A percentile compares a stretch with the other conserved stretches of the same genome.
Evolutionary conservation across 2,329 filamentous ascomycete species (phyloP).

Genomic region (Orbilia blumenaviensis): DNA sequence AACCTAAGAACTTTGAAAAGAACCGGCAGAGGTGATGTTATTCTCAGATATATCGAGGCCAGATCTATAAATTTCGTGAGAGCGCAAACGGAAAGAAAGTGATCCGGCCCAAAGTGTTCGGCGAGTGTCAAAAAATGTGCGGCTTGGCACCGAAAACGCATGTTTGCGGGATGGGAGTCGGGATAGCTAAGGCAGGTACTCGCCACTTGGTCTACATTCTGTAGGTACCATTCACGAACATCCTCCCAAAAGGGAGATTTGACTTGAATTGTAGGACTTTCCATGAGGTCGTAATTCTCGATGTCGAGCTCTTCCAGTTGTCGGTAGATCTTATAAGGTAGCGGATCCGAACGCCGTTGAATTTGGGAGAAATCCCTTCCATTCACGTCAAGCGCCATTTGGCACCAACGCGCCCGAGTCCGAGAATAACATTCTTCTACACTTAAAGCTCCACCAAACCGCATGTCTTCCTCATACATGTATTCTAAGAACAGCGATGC

Average conservation of each 20-base stretch:
- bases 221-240: background rate
- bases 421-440: background rate
- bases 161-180: background rate
- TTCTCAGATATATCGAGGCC: background rate
- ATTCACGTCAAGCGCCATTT: background rate
- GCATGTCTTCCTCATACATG: background rate
- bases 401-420: background rate
- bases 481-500: background rate
- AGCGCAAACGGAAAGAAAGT: background rate
- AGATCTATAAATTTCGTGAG: background rate
- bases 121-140: background rate
- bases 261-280: too few relatives aligned
- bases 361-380: too few relatives aligned
- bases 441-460: background rate
- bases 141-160: background rate
- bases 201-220: background rate
- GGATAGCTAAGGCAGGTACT: background rate
- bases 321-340: background rate
- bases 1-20: background rate
- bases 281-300: too few relatives aligned
- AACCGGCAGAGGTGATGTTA: background rate
- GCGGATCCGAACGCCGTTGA: background rate
- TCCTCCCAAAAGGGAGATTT: too few relatives aligned
- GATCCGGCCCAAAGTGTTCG: background rate
- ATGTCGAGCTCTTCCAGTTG: too few relatives aligned